Conservation (phyloP, 108 stramenopile genomes). For the Cyclostephanos invisitatus region DNA sequence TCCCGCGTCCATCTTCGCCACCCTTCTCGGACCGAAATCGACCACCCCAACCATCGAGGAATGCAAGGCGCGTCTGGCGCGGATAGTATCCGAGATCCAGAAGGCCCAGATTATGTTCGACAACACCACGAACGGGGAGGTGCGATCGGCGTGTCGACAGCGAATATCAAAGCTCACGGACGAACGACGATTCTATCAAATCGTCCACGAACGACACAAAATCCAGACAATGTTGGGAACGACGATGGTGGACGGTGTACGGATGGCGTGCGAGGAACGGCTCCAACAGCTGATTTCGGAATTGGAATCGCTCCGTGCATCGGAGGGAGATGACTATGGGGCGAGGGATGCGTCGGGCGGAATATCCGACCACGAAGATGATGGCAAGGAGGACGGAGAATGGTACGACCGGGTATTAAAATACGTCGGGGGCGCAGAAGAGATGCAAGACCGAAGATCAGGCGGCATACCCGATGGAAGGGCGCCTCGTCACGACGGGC, state of each 20-base stretch:
- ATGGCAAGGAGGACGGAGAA: background rate
- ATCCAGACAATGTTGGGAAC: conserved; percentile 27
- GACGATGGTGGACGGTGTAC: conserved; percentile 21
- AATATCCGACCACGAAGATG: background rate
- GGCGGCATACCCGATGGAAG: background rate
- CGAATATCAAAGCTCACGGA: conserved; percentile 31
- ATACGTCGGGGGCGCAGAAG: conserved; percentile 18
- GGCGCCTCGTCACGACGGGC: background rate
- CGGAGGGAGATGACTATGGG: background rate
- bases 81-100: conserved; percentile 32
- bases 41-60: conserved; percentile 9
- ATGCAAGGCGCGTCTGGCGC: conserved; percentile 32
- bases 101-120: conserved; percentile 31
- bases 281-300: conserved; percentile 30
- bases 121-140: conserved; percentile 14
- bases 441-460: background rate
- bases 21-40: conserved; percentile 17
- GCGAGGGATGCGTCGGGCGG: background rate
- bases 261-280: conserved; percentile 36
- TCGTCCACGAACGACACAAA: conserved; percentile 35
- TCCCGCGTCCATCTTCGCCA: conserved; percentile 12
- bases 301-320: conserved; percentile 15
- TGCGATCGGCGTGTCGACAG: conserved; percentile 15
- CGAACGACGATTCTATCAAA: conserved; percentile 44
- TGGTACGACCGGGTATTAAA: conserved; percentile 37